These are phyloP conservation scores for Colletotrichum incanum DNA, from an alignment of 2,329 filamentous ascomycete genomes.

Conservation along the genomic window DNA sequence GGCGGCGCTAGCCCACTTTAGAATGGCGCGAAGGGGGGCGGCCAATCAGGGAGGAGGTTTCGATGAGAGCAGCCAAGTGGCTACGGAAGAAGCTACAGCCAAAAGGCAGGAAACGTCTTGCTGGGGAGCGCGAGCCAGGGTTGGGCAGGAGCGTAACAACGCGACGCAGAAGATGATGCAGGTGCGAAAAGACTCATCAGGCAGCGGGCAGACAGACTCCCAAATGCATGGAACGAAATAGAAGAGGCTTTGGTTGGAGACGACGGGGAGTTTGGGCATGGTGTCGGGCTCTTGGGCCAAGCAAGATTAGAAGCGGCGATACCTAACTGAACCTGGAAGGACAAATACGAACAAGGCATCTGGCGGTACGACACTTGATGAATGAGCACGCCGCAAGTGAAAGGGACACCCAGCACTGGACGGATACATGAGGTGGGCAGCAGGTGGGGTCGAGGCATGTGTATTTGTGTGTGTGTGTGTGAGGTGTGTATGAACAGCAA, in stretches of 20 bases:
- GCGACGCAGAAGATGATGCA: conserved; percentile 4
- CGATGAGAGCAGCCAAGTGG: conserved; percentile 31
- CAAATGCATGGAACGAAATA: conserved; percentile 30
- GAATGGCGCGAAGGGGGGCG: background rate
- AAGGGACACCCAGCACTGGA: conserved; percentile 7
- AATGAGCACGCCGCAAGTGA: background rate
- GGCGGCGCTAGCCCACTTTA: background rate
- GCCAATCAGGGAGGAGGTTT: conserved; percentile 17
- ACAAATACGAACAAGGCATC: conserved; percentile 9
- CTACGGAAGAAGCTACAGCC: conserved; percentile 30
- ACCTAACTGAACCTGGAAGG: conserved; percentile 22
- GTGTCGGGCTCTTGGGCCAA: conserved; percentile 16
- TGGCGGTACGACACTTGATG: background rate
- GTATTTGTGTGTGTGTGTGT: background rate
- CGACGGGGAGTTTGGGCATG: conserved; percentile 17
- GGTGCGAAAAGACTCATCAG: conserved; percentile 21
- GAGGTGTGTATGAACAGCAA: background rate
- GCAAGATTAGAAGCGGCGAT: conserved; percentile 32
- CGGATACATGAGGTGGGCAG: conserved; percentile 1
- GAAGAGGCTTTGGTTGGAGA: conserved; percentile 21
- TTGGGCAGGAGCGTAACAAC: conserved; percentile 5
- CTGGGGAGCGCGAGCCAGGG: conserved; percentile 9
- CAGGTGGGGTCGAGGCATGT: conserved; percentile 4
- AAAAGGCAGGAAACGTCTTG: conserved; percentile 16
- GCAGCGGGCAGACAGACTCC: conserved; percentile 9